Conservation (phyloP, 257 asterid species). For the Cruciata laevipes region DNA sequence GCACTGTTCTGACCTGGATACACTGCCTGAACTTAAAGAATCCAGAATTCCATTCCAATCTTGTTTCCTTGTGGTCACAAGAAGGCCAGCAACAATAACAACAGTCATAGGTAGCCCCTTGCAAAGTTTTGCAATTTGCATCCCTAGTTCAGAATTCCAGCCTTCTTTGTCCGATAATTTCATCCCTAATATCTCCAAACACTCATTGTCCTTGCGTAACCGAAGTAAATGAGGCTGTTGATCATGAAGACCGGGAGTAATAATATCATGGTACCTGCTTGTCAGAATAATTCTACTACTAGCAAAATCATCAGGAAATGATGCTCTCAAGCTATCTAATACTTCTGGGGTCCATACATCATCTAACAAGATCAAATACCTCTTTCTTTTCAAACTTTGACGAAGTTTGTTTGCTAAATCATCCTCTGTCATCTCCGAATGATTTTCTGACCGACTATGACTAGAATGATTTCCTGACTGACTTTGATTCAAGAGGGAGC, state of each 20-base stretch:
- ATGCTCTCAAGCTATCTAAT: neutral
- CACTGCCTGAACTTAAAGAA: neutral
- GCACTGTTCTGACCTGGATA: neutral
- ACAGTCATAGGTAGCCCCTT: neutral
- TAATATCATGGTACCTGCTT: neutral
- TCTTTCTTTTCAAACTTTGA: neutral
- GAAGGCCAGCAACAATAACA: neutral
- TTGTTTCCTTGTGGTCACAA: neutral
- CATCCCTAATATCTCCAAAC: neutral
- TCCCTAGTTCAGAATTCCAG: neutral
- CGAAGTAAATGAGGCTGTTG: neutral
- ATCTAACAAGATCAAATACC: neutral
- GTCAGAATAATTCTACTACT: neutral
- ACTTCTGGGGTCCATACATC: neutral
- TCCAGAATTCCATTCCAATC: neutral
- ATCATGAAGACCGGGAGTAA: neutral
- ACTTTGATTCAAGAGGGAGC: neutral
- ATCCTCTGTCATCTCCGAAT: neutral
- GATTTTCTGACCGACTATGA: too few species aligned
- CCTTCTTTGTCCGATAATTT: neutral
- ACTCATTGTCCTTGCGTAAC: neutral
- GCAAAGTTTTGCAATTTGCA: neutral
- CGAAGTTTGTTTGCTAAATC: neutral
- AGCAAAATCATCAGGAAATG: neutral
- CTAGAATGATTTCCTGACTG: neutral